A percentile compares a stretch with the other conserved stretches of the same genome.
phyloP scores from a whole-genome alignment of 177 flowering plant genomes.

The Telopea speciosissima region DNA sequence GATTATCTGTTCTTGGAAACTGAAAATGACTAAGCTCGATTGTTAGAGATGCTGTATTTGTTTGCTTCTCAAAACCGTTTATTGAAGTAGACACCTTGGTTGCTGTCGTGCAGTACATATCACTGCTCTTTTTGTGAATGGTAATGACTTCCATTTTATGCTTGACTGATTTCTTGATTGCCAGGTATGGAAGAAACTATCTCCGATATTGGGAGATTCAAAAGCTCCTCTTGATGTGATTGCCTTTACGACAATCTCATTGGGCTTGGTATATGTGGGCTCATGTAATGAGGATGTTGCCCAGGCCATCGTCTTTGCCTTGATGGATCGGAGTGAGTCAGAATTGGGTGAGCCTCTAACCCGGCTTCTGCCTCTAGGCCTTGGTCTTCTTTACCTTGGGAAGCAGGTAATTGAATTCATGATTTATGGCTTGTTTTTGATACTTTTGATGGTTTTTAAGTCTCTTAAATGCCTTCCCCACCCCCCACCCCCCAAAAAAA shows the following conservation, averaged over 20 bases:
- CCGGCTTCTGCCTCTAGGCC: conserved; percentile 81
- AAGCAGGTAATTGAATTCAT: conserved; percentile 64
- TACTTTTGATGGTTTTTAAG: neutral
- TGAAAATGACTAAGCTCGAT: neutral
- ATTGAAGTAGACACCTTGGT: neutral
- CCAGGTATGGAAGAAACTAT: conserved; percentile 56
- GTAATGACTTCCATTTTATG: neutral
- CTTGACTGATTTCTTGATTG: conserved; percentile 4
- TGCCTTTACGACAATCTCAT: conserved; percentile 83
- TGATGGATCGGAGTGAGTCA: conserved; percentile 86
- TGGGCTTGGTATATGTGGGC: conserved; percentile 86
- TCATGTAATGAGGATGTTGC: conserved; percentile 97
- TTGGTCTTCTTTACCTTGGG: conserved; percentile 94
- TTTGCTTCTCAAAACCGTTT: neutral
- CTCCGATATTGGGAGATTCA: conserved; percentile 64
- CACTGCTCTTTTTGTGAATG: neutral
- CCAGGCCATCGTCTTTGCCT: conserved; percentile 82
- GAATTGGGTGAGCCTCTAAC: conserved; percentile 85
- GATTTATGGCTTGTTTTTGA: neutral
- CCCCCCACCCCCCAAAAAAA: too few species aligned
- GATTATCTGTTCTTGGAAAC: neutral
- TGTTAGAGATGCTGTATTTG: neutral
- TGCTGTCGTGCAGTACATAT: neutral
- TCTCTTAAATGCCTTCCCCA: too few species aligned
- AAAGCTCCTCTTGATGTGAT: conserved; percentile 87